Conservation (phyloP, 2,329 filamentous ascomycete genomes). For the Beauveria varroae region DNA sequence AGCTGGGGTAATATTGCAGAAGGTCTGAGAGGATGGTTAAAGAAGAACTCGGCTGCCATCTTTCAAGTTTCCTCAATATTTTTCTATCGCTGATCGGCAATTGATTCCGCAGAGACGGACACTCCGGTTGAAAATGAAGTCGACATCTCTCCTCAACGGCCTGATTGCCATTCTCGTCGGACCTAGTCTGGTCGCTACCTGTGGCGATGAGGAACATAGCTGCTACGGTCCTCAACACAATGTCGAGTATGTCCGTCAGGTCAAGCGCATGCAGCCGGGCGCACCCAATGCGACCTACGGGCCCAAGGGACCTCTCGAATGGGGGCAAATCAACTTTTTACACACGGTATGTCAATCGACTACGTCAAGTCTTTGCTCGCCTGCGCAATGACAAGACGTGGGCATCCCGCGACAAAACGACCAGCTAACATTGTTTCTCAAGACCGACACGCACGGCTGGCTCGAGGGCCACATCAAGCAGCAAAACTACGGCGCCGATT, state of each 20-base stretch:
- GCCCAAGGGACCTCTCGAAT: conserved; percentile 42
- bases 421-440: not conserved
- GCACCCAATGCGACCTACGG: conserved; percentile 34
- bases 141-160: not conserved
- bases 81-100: not conserved
- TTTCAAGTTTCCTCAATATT: not conserved
- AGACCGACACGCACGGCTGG: conserved; percentile 55
- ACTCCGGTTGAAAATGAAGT: not conserved
- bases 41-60: not conserved
- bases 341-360: conserved; percentile 37
- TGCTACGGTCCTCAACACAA: conserved; percentile 35
- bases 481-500: conserved; percentile 57
- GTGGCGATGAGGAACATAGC: conserved; percentile 20
- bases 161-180: conserved; percentile 12
- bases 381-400: too few relatives aligned
- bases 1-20: not conserved
- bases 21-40: not conserved
- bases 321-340: conserved; percentile 56
- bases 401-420: too few relatives aligned
- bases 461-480: conserved; percentile 54
- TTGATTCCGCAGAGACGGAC: not conserved
- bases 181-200: conserved; percentile 22
- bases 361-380: too few relatives aligned
- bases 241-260: conserved; percentile 38
- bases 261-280: conserved; percentile 42